Evolutionary conservation across 2,329 filamentous ascomycete species (phyloP).

Genomic region (Ceratocystis harringtonii): DNA sequence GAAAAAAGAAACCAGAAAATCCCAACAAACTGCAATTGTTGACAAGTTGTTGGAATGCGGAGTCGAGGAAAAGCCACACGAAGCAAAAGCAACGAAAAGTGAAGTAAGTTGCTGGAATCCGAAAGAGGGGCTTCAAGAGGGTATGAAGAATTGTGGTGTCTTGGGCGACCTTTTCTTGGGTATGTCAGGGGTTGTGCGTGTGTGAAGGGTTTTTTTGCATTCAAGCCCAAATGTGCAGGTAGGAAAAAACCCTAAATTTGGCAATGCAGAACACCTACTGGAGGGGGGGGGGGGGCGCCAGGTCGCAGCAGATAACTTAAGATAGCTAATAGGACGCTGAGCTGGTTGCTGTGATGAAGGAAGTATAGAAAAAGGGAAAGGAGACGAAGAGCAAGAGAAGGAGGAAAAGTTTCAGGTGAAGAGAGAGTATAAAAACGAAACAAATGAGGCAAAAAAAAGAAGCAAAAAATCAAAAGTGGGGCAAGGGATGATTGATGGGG

Average conservation of each 20-base stretch:
- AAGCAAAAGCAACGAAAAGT: background rate
- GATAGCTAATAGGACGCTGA: background rate
- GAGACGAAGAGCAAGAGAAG: background rate
- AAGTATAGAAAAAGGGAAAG: background rate
- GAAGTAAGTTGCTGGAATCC: background rate
- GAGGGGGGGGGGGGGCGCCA: too few species aligned
- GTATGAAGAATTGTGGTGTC: background rate
- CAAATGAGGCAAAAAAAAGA: background rate
- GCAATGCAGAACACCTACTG: too few species aligned
- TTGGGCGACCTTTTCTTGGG: background rate
- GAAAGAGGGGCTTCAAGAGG: background rate
- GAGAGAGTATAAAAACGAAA: background rate
- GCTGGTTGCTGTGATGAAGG: background rate
- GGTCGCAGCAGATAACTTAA: too few species aligned
- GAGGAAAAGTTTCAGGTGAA: background rate
- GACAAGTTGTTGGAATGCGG: background rate
- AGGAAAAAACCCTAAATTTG: background rate
- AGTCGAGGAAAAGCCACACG: background rate
- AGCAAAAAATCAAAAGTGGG: background rate
- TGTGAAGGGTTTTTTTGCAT: too few species aligned
- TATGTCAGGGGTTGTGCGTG: background rate
- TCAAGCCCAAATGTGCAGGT: background rate
- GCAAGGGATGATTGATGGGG: background rate
- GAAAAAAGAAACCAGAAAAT: background rate
- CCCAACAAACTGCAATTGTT: background rate